Evolutionary conservation across 1,284 basidiomycete genomes (phyloP).

Genomic region (Vanrija pseudolonga): DNA sequence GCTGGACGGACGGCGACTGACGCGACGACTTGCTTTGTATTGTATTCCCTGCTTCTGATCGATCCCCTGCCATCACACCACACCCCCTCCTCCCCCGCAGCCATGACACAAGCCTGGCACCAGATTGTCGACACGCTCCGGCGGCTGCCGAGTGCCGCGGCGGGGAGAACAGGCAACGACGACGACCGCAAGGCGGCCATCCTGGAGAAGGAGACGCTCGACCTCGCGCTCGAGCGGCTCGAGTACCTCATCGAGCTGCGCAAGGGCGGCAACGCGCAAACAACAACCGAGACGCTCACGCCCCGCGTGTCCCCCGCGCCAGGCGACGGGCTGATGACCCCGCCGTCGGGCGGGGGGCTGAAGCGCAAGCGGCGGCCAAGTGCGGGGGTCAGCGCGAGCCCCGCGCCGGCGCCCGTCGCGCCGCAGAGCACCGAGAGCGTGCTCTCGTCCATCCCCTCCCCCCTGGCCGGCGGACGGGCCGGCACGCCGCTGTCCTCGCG

Average conservation of each 20-base stretch:
- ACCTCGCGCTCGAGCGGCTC: slow-evolving; percentile 40
- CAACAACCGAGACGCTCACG: background rate
- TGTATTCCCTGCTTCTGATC: background rate
- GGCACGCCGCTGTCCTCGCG: slow-evolving; percentile 10
- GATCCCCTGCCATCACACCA: background rate
- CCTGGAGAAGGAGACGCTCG: slow-evolving; percentile 29
- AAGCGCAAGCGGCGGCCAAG: slow-evolving; percentile 17
- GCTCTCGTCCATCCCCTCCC: slow-evolving; percentile 19
- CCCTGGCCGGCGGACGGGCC: slow-evolving; percentile 5
- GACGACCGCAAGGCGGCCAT: slow-evolving; percentile 12
- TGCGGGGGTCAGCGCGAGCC: slow-evolving; percentile 8
- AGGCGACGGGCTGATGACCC: slow-evolving; percentile 9
- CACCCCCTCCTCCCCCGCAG: slow-evolving; percentile 7
- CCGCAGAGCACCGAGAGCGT: slow-evolving; percentile 7
- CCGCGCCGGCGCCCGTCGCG: slow-evolving; percentile 1
- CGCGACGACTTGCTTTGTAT: background rate
- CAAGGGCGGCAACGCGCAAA: background rate
- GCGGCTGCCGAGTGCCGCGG: slow-evolving; percentile 24
- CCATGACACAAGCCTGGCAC: slow-evolving; percentile 40
- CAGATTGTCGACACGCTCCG: slow-evolving; percentile 40
- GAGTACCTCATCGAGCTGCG: slow-evolving; percentile 28
- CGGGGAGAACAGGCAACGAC: slow-evolving; percentile 2
- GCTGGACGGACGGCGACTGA: background rate
- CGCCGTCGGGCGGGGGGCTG: slow-evolving; percentile 2
- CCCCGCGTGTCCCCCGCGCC: slow-evolving; percentile 10